Evolutionary conservation across 805 yeast species (phyloP).

Genomic region (Kuraishia molischiana): DNA sequence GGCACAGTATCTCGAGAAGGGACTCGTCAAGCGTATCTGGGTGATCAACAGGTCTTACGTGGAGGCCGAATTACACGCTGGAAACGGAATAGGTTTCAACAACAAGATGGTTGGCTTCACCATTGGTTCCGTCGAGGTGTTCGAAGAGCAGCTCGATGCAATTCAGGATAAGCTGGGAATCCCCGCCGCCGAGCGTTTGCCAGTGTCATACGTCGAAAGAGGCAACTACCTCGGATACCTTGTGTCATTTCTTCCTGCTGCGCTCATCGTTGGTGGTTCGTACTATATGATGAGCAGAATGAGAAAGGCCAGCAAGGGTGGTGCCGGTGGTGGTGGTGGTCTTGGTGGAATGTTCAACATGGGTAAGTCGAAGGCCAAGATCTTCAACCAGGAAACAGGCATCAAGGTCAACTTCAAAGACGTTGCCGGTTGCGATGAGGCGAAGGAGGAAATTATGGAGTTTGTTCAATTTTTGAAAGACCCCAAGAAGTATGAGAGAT

Average conservation of each 20-base stretch:
- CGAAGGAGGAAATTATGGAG: slow-evolving; percentile 96
- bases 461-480: slow-evolving; percentile 89
- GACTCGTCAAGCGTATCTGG: slow-evolving; percentile 61
- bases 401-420: slow-evolving; percentile 84
- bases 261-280: slow-evolving; percentile 70
- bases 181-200: slow-evolving; percentile 62
- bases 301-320: slow-evolving; percentile 43
- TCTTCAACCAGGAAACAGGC: slow-evolving; percentile 86
- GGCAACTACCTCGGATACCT: slow-evolving; percentile 54
- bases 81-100: slow-evolving; percentile 30
- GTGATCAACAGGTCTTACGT: slow-evolving; percentile 70
- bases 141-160: slow-evolving; percentile 73
- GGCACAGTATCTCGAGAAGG: slow-evolving; percentile 65
- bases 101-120: slow-evolving; percentile 56
- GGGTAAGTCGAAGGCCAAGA: slow-evolving; percentile 86
- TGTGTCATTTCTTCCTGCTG: slow-evolving; percentile 72
- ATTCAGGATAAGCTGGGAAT: slow-evolving; percentile 64
- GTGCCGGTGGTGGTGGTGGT: slow-evolving; percentile 44
- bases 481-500: slow-evolving; percentile 80
- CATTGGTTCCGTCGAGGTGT: slow-evolving; percentile 78
- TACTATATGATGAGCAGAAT: slow-evolving; percentile 52
- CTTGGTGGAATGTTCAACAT: slow-evolving; percentile 75
- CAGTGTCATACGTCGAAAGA: slow-evolving; percentile 65
- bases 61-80: slow-evolving; percentile 44
- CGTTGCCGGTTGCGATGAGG: slow-evolving; percentile 96